These are phyloP conservation scores for Solanum hybrid DNA, from an alignment of 305 asterid genomes.

Conservation along the genomic window DNA sequence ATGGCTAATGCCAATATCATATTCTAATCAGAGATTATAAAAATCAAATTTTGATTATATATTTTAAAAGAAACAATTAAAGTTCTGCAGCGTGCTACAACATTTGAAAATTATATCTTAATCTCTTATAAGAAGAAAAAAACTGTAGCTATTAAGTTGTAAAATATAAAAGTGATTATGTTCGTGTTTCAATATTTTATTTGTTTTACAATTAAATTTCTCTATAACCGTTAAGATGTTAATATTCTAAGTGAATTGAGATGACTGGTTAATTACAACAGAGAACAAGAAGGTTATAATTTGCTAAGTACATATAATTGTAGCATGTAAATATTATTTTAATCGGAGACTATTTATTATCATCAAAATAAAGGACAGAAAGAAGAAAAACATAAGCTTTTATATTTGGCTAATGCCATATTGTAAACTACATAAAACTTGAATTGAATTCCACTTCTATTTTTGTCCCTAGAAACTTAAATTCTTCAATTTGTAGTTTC, in stretches of 20 bases:
- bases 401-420: neutral
- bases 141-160: neutral
- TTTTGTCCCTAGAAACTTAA: neutral
- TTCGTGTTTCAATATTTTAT: neutral
- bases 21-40: too few species aligned
- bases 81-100: neutral
- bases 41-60: too few species aligned
- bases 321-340: neutral
- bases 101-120: neutral
- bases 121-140: neutral
- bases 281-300: neutral
- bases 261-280: neutral
- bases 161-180: neutral
- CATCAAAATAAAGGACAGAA: neutral
- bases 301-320: neutral
- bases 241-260: neutral
- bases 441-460: neutral
- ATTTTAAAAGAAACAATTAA: too few species aligned
- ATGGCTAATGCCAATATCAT: neutral
- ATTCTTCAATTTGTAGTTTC: neutral
- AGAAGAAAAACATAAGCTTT: neutral
- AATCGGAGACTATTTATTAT: neutral
- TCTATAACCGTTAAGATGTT: neutral
- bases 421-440: neutral
- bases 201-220: neutral